Evolutionary conservation across 164 flowering plant species (phyloP).

Genomic region (Chimonanthus praecox): DNA sequence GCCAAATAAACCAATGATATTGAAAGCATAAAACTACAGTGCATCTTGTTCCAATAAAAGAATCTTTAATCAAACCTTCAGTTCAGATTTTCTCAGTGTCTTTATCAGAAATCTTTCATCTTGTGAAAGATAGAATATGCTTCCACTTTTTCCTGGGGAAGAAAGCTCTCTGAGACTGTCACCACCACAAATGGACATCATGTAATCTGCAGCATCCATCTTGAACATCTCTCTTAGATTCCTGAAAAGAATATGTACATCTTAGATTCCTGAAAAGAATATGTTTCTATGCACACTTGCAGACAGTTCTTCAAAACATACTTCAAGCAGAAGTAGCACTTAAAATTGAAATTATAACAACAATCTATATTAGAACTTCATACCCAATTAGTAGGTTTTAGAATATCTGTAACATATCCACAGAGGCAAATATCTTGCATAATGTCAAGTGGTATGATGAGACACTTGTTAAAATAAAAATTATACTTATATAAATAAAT

Average conservation of each 20-base stretch:
- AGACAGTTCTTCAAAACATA: neutral
- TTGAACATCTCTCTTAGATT: conserved; percentile 93
- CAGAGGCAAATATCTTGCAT: neutral
- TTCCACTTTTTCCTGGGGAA: conserved; percentile 98
- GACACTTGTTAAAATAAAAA: no score
- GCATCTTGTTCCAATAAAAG: conserved; percentile 1
- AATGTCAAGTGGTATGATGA: no score
- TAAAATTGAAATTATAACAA: no score
- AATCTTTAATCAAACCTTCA: conserved; percentile 53
- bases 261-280: conserved; percentile 65
- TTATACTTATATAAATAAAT: no score
- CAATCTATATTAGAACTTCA: no score
- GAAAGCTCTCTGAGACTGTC: conserved; percentile 85
- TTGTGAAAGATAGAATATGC: conserved; percentile 80
- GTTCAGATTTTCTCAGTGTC: conserved; percentile 65
- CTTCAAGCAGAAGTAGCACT: no score
- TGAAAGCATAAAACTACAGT: conserved; percentile 1
- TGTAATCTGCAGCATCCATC: conserved; percentile 95
- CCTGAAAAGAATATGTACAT: conserved; percentile 53
- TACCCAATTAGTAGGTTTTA: no score
- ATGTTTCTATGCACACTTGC: neutral
- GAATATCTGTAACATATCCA: no score
- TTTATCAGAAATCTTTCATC: conserved; percentile 93
- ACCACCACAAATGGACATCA: conserved; percentile 98
- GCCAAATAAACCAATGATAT: no score